Evolutionary conservation across 805 yeast species (phyloP).

Genomic region (Candida ulmi): DNA sequence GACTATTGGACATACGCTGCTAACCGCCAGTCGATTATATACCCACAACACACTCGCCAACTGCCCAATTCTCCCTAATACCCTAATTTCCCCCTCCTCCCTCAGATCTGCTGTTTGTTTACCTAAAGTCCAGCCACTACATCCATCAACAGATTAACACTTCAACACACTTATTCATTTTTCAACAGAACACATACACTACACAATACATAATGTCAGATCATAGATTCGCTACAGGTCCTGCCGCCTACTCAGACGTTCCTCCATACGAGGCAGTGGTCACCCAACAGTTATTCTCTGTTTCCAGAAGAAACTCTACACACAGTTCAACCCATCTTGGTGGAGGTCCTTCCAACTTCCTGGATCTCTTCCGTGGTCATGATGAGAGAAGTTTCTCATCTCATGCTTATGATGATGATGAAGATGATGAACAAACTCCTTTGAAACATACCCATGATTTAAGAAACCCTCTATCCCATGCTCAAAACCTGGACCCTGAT

Average conservation of each 20-base stretch:
- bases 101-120: no score
- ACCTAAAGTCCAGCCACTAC: no score
- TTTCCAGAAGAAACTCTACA: conserved; percentile 17
- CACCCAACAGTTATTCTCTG: conserved; percentile 17
- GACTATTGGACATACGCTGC: no score
- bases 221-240: conserved; percentile 15
- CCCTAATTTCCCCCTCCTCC: no score
- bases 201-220: no score
- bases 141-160: no score
- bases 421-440: conserved; percentile 16
- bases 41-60: no score
- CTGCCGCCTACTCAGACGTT: conserved; percentile 21
- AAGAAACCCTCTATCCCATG: conserved; percentile 17
- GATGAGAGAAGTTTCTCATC: conserved; percentile 5
- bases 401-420: conserved; percentile 5
- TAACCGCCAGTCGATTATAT: no score
- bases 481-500: conserved; percentile 9
- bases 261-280: conserved; percentile 17
- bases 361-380: conserved; percentile 20
- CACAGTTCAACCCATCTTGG: conserved; percentile 2
- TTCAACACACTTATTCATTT: no score
- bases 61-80: no score
- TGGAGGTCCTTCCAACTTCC: conserved; percentile 7
- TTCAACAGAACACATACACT: no score
- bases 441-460: conserved; percentile 10